These are phyloP conservation scores for Apiospora kogelbergensis DNA, from an alignment of 2,329 filamentous ascomycete genomes.

Conservation along the genomic window DNA sequence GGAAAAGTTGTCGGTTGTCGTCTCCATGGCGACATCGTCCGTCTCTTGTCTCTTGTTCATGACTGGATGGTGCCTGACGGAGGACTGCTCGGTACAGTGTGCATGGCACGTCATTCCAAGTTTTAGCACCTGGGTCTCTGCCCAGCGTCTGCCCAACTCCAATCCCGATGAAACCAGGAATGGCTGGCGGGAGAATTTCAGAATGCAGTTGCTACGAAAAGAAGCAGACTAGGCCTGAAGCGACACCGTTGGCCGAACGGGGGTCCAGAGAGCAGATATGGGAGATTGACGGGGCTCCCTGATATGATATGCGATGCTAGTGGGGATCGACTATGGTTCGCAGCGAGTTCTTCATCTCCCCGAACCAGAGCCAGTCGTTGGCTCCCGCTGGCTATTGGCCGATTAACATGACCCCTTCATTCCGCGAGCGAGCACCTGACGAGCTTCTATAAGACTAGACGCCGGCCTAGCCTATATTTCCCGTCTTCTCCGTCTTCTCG, in stretches of 20 bases:
- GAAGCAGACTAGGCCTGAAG: not conserved
- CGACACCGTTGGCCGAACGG: slow-evolving; percentile 4
- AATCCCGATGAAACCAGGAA: slow-evolving; percentile 5
- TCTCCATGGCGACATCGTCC: not conserved
- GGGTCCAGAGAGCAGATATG: not conserved
- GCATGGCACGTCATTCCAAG: not conserved
- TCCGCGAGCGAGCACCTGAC: not conserved
- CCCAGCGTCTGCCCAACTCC: not conserved
- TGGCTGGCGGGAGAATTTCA: not conserved
- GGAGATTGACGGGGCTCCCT: slow-evolving; percentile 5
- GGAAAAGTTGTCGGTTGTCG: not conserved
- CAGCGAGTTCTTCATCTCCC: slow-evolving; percentile 2
- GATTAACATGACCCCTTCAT: not conserved
- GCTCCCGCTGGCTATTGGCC: not conserved
- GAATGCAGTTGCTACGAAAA: not conserved
- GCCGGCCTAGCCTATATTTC: not conserved
- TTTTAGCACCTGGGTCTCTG: not conserved
- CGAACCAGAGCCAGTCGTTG: not conserved
- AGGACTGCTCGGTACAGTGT: not conserved
- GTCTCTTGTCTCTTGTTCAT: not conserved
- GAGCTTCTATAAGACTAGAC: not conserved
- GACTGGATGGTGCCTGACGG: not conserved
- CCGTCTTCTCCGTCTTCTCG: not conserved
- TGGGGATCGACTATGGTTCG: slow-evolving; percentile 4
- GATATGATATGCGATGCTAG: slow-evolving; percentile 2